A percentile compares a stretch with the other conserved stretches of the same genome.
Conservation (phyloP, 345 rosid genomes). For the Raphanus raphanistrum region DNA sequence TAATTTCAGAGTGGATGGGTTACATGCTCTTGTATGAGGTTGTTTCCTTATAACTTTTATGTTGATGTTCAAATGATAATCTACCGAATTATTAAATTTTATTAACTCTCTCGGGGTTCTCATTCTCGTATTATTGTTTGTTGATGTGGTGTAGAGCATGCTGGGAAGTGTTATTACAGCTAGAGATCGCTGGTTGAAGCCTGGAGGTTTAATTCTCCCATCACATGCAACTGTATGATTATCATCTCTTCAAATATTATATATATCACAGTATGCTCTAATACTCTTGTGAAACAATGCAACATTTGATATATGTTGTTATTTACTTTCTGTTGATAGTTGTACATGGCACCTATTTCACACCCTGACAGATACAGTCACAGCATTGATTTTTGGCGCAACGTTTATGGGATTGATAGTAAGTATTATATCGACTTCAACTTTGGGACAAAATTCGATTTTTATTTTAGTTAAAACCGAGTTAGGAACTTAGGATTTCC, state of each 20-base stretch:
- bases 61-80: constrained; percentile 16
- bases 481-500: background rate
- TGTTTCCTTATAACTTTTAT: constrained; percentile 18
- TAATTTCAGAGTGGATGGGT: constrained; percentile 99
- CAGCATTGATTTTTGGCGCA: constrained; percentile 97
- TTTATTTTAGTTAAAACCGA: constrained; percentile 6
- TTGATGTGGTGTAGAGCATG: constrained; percentile 68
- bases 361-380: constrained; percentile 88
- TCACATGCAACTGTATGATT: constrained; percentile 72
- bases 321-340: constrained; percentile 48
- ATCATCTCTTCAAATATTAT: constrained; percentile 13
- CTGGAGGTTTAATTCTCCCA: constrained; percentile 95
- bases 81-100: background rate
- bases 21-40: constrained; percentile 99
- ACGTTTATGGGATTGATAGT: constrained; percentile 97
- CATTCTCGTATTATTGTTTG: constrained; percentile 5
- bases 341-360: constrained; percentile 95
- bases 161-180: constrained; percentile 97
- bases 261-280: constrained; percentile 14
- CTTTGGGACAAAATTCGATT: constrained; percentile 2
- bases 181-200: constrained; percentile 92
- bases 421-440: constrained; percentile 46
- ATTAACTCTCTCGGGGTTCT: constrained; percentile 8
- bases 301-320: constrained; percentile 27
- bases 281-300: constrained; percentile 19